phyloP scores from a whole-genome alignment of 176 grass and related monocot genomes.

The Aegilops speltoides region DNA sequence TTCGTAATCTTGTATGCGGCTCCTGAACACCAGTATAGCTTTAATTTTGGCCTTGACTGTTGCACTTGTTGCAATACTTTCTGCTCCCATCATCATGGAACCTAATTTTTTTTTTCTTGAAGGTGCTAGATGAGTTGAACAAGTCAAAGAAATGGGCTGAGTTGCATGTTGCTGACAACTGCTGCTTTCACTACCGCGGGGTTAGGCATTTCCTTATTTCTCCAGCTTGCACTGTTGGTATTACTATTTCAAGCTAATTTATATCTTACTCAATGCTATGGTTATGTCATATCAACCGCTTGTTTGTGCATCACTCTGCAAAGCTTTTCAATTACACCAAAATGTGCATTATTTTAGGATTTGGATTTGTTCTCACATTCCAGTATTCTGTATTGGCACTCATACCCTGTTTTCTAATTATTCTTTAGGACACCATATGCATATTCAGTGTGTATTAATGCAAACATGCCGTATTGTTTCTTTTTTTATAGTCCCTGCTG shows the following conservation, averaged over 20 bases:
- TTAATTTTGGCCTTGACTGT: background rate
- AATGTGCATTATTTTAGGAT: background rate
- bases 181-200: slow-evolving; percentile 80
- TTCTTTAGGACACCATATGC: background rate
- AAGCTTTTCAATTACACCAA: background rate
- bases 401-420: background rate
- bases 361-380: background rate
- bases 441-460: background rate
- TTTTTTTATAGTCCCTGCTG: slow-evolving; percentile 60
- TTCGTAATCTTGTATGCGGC: background rate
- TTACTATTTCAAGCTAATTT: background rate
- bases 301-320: too few species aligned
- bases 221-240: background rate
- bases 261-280: background rate
- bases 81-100: background rate
- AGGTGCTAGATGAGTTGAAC: slow-evolving; percentile 74
- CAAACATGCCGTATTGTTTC: background rate
- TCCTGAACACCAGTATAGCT: background rate
- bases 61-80: background rate
- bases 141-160: slow-evolving; percentile 78
- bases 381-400: background rate
- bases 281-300: too few species aligned
- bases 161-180: slow-evolving; percentile 82
- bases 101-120: slow-evolving; percentile 32
- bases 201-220: slow-evolving; percentile 38